phyloP scores from a whole-genome alignment of 164 flowering plant genomes.

The Platanus orientalis region DNA sequence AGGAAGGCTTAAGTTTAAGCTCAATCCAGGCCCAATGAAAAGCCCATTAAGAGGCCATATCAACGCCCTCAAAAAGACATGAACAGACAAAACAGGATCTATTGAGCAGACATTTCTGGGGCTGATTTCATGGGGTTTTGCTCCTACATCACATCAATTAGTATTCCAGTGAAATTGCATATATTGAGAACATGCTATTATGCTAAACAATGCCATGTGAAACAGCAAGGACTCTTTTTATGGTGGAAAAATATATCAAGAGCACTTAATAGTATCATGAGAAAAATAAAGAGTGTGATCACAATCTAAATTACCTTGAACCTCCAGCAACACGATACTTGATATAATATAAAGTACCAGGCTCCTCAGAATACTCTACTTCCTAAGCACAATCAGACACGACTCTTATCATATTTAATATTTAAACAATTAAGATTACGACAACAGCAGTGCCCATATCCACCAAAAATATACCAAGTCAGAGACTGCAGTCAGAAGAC shows the following conservation, averaged over 20 bases:
- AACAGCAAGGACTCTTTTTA: background rate
- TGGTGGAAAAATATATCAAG: background rate
- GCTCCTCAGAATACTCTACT: constrained; percentile 97
- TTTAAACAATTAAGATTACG: background rate
- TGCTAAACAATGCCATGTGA: no score
- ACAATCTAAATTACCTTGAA: constrained; percentile 48
- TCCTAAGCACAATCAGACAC: constrained; percentile 43
- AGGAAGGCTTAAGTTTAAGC: no score
- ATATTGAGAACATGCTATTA: background rate
- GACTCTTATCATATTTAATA: background rate
- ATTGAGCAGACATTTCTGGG: no score
- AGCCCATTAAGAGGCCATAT: no score
- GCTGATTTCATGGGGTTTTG: no score
- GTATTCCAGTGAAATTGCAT: no score
- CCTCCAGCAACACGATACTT: constrained; percentile 98
- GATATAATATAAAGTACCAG: constrained; percentile 71
- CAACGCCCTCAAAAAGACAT: no score
- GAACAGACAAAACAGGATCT: no score
- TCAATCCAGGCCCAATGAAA: no score
- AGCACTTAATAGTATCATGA: background rate
- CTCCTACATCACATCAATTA: no score
- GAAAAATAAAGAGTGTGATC: background rate
- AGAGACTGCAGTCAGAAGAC: constrained; percentile 90
- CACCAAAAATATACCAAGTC: constrained; percentile 61
- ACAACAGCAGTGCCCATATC: background rate